These are phyloP conservation scores for Lithospermum erythrorhizon DNA, from an alignment of 257 asterid species.

Conservation along the genomic window DNA sequence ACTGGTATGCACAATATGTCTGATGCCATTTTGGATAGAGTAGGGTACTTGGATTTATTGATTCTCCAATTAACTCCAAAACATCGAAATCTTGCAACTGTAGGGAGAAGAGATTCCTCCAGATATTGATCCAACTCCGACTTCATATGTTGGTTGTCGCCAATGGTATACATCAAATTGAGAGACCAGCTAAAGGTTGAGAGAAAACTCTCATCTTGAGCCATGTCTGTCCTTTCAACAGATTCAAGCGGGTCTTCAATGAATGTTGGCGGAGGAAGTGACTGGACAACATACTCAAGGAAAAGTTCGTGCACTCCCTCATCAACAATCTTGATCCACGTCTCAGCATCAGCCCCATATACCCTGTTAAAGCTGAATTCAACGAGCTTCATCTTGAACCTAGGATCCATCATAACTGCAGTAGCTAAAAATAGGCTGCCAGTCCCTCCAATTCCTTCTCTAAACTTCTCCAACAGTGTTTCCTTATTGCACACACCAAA, in stretches of 20 bases:
- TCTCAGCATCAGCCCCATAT: constrained; percentile 8
- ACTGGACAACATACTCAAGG: constrained; percentile 16
- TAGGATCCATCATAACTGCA: constrained; percentile 29
- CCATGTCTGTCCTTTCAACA: constrained; percentile 3
- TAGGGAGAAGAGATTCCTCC: constrained; percentile 40
- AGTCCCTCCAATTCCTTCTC: constrained; percentile 22
- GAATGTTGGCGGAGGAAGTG: constrained; percentile 11
- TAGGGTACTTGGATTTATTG: constrained; percentile 44
- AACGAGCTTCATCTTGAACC: constrained; percentile 23
- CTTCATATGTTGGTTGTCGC: constrained; percentile 18
- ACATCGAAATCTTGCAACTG: constrained; percentile 69
- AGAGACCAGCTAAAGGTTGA: constrained; percentile 5
- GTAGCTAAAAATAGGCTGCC: constrained; percentile 18
- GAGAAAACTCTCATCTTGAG: constrained; percentile 10
- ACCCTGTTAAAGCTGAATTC: constrained; percentile 18
- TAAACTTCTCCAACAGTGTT: too few relatives aligned
- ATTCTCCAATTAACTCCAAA: constrained; percentile 79
- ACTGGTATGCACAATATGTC: constrained; percentile 71
- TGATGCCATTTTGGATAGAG: too few relatives aligned
- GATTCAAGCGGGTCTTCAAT: constrained; percentile 8
- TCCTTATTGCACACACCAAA: too few relatives aligned
- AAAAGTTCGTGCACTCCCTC: constrained; percentile 15
- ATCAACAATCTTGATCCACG: constrained; percentile 11
- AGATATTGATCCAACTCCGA: constrained; percentile 13
- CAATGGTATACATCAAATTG: constrained; percentile 8